Evolutionary conservation across 192 early-diverging fungal genomes (phyloP).

Genomic region (Gryganskiella cystojenkinii): DNA sequence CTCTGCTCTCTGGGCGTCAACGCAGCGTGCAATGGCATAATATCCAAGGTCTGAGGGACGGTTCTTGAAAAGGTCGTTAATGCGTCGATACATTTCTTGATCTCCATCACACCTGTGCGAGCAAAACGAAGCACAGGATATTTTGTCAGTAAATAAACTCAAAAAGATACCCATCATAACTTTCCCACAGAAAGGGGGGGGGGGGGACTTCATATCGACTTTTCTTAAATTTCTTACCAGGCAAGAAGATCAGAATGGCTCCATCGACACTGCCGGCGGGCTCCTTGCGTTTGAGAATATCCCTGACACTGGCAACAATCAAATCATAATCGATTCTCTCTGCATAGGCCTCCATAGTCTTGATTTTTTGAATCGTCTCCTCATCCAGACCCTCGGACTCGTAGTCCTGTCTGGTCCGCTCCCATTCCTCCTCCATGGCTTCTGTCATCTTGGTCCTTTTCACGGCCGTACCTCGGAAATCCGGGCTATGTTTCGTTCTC

Average conservation of each 20-base stretch:
- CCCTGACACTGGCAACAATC: conserved; percentile 64
- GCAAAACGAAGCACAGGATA: too few relatives aligned
- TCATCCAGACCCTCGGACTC: conserved; percentile 51
- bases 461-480: conserved; percentile 36
- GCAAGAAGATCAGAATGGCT: conserved; percentile 77
- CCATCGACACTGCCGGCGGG: conserved; percentile 54
- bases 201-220: not conserved
- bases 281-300: conserved; percentile 66
- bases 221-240: conserved; percentile 57
- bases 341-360: conserved; percentile 52
- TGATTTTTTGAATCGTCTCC: conserved; percentile 46
- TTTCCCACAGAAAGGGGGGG: too few relatives aligned
- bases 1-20: conserved; percentile 75
- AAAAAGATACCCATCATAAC: too few relatives aligned
- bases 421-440: conserved; percentile 54
- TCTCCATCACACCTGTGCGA: conserved; percentile 72
- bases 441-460: conserved; percentile 40
- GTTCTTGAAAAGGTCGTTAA: conserved; percentile 44
- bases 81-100: conserved; percentile 73
- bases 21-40: conserved; percentile 76
- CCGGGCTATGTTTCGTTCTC: conserved; percentile 74
- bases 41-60: conserved; percentile 48
- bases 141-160: not conserved
- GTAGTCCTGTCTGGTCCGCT: conserved; percentile 50
- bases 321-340: conserved; percentile 73